These are phyloP conservation scores for Selaginella moellendorffii DNA, from an alignment of 75 land plant species.

Conservation along the genomic window DNA sequence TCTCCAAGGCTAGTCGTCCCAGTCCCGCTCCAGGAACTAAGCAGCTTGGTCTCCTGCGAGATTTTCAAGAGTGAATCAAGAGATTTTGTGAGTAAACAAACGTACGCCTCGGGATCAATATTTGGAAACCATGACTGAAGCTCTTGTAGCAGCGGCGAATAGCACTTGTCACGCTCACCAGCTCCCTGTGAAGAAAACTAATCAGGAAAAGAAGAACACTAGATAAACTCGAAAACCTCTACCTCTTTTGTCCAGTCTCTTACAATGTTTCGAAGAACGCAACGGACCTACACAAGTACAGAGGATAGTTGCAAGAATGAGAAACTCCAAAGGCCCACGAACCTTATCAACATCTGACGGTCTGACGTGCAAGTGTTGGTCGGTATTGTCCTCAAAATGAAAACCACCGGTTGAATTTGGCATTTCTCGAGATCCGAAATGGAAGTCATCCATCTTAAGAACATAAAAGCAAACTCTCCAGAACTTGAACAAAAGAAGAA, in stretches of 20 bases:
- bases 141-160: slow-evolving; percentile 84
- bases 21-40: slow-evolving; percentile 99
- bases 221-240: slow-evolving; percentile 3
- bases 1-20: slow-evolving; percentile 84
- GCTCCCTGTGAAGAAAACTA: slow-evolving; percentile 36
- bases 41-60: slow-evolving; percentile 63
- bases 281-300: slow-evolving; percentile 56
- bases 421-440: no score
- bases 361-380: slow-evolving; percentile 59
- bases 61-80: neutral
- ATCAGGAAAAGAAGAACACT: neutral
- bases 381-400: no score
- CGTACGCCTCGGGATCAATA: neutral
- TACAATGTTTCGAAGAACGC: slow-evolving; percentile 82
- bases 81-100: neutral
- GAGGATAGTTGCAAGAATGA: neutral
- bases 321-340: neutral
- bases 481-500: neutral
- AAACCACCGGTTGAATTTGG: no score
- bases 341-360: slow-evolving; percentile 94
- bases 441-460: no score
- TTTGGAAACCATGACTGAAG: slow-evolving; percentile 53
- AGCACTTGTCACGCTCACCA: slow-evolving; percentile 80
- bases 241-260: slow-evolving; percentile 98
- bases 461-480: neutral